Conservation (phyloP, 2,329 filamentous ascomycete genomes). For the Aureobasidium namibiae region DNA sequence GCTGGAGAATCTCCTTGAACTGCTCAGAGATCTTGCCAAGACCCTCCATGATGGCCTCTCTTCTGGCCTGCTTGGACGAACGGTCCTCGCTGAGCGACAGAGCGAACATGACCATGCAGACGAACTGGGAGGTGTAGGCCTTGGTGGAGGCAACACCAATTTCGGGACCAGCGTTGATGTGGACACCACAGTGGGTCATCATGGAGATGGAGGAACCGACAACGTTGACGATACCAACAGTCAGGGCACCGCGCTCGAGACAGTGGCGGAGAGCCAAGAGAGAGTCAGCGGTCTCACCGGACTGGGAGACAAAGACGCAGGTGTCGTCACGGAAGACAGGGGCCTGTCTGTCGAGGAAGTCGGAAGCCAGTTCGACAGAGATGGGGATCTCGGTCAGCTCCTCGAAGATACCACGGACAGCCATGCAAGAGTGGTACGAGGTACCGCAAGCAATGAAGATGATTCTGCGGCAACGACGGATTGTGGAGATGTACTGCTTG, state of each 20-base stretch:
- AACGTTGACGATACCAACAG: slow-evolving; percentile 96
- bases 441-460: slow-evolving; percentile 99
- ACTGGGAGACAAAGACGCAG: slow-evolving; percentile 97
- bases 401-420: slow-evolving; percentile 94
- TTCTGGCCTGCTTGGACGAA: slow-evolving; percentile 83
- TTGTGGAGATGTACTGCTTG: slow-evolving; percentile 91
- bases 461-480: slow-evolving; percentile 90
- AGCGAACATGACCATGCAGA: slow-evolving; percentile 99
- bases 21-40: slow-evolving; percentile 79
- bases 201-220: slow-evolving; percentile 98
- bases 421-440: slow-evolving; percentile 99
- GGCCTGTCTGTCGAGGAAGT: slow-evolving; percentile 93
- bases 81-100: slow-evolving; percentile 93
- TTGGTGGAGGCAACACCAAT: slow-evolving; percentile 99
- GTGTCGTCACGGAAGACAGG: slow-evolving; percentile 99
- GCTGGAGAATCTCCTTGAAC: slow-evolving; percentile 83
- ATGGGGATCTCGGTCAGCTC: slow-evolving; percentile 98
- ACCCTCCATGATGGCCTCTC: slow-evolving; percentile 94
- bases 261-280: slow-evolving; percentile 96
- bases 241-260: slow-evolving; percentile 91
- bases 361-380: slow-evolving; percentile 89
- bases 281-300: slow-evolving; percentile 95
- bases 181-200: slow-evolving; percentile 98
- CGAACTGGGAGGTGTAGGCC: slow-evolving; percentile 98
- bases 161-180: slow-evolving; percentile 97